Evolutionary conservation across 78 protist genomes (phyloP).

Genomic region (Dictyostelium firmibasis): DNA sequence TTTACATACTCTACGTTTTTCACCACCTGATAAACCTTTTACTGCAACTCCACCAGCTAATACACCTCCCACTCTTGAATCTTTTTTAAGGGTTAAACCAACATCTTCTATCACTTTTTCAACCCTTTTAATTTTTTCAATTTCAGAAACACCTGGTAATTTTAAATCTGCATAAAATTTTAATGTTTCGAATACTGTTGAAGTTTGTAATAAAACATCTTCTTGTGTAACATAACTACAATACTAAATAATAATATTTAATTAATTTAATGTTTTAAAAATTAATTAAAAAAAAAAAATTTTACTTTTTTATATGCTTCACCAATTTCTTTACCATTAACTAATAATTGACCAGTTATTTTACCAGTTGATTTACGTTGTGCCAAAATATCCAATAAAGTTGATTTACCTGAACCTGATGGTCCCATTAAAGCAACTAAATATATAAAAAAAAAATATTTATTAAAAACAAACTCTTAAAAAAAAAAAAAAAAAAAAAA

Average conservation of each 20-base stretch:
- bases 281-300: background rate
- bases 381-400: slow-evolving; percentile 79
- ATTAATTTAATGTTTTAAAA: background rate
- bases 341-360: slow-evolving; percentile 18
- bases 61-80: slow-evolving; percentile 70
- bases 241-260: background rate
- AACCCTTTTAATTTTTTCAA: slow-evolving; percentile 26
- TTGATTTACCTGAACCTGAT: slow-evolving; percentile 86
- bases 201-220: slow-evolving; percentile 37
- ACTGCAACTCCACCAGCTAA: slow-evolving; percentile 46
- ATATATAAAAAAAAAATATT: no score
- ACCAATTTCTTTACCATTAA: slow-evolving; percentile 40
- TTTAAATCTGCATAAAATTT: slow-evolving; percentile 66
- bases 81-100: slow-evolving; percentile 22
- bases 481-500: no score
- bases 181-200: slow-evolving; percentile 51
- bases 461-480: no score
- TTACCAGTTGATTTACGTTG: slow-evolving; percentile 52
- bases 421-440: slow-evolving; percentile 82
- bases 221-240: slow-evolving; percentile 55
- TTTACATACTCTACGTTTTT: slow-evolving; percentile 69
- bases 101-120: slow-evolving; percentile 30
- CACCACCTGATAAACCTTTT: slow-evolving; percentile 84
- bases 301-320: slow-evolving; percentile 11
- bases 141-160: background rate